Evolutionary conservation across 495 filamentous ascomycete genomes (phyloP), one percentile per base, ranked within the genome.

Genomic region (Penicillium samsonianum): DNA sequence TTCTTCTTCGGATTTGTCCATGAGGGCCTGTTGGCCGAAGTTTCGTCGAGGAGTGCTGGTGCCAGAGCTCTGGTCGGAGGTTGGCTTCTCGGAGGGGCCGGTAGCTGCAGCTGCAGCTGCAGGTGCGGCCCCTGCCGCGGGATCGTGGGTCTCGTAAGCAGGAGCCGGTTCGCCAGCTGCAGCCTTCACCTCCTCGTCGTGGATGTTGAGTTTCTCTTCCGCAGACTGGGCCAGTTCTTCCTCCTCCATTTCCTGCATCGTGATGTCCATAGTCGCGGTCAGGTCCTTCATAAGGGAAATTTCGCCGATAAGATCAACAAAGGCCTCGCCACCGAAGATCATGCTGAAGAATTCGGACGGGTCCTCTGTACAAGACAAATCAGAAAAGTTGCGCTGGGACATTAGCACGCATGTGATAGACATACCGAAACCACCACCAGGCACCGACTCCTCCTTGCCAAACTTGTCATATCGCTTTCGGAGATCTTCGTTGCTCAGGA

Each of bases 261-360:
- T 90, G 57, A 96, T 96, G 62, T 94, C 91, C 90, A 94, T 93
- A 3, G 90, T 91, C 55, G 88, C 85, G 4, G 90, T 92, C 37
- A 95, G 78, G 62, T 94, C 91, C 72, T 92, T 94, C 87, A 96
- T 93, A 50, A 96, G 81, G 45, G 88, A 91, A 58, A 96, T 92
- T 75, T 96, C 91, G 52, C 91, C 91, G 64, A 94, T 95, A 67
- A 91, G 84, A 72, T 94, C 93, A 23, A 87, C 81, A 67, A 99
- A 99, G 5, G 95, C 94, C 56, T 96, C 93, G 35, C 94, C 94
- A 60, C 94, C 94, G 65, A 99, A 99, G 57, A 99, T 98, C 82
- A 91, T 96, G 61, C 90, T 87, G 73, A 99, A 98, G 84, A 99
- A 99, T 76, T 99, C 95, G 42, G 91, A 84, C 0, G 94, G 95